phyloP scores from a whole-genome alignment of 2,329 filamentous ascomycete species.

The Scedosporium dehoogii region DNA sequence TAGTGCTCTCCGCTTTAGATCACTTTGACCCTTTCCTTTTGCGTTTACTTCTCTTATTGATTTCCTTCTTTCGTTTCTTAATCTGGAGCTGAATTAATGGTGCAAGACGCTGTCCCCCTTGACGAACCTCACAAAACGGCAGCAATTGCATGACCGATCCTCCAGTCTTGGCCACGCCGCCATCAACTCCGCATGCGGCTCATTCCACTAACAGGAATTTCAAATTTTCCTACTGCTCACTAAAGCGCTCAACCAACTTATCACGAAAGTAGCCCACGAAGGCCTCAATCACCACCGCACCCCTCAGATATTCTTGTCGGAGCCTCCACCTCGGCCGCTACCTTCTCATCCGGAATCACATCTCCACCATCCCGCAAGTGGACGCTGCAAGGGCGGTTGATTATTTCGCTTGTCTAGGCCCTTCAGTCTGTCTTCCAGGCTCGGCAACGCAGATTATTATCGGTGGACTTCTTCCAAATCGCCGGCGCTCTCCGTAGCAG shows the following conservation, averaged over 20 bases:
- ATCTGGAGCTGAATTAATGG: too few relatives aligned
- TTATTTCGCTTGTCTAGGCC: neutral
- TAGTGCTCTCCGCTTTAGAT: too few relatives aligned
- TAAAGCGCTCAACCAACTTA: too few relatives aligned
- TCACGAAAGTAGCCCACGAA: too few relatives aligned
- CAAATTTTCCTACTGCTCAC: neutral
- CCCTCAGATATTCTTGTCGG: neutral
- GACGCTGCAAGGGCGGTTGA: neutral
- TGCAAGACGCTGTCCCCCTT: neutral
- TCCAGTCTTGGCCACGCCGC: too few relatives aligned
- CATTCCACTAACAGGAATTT: neutral
- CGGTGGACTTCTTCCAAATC: neutral
- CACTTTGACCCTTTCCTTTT: too few relatives aligned
- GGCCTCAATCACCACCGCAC: neutral
- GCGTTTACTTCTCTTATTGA: too few relatives aligned
- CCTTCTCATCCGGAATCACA: neutral
- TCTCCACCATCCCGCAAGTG: neutral
- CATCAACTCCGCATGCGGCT: too few relatives aligned
- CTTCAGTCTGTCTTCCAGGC: too few relatives aligned
- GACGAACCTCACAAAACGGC: neutral
- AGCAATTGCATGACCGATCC: too few relatives aligned
- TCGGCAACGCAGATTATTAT: neutral
- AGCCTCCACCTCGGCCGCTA: neutral
- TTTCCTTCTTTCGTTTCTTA: too few relatives aligned
- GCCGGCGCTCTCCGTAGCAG: neutral